Percentiles rank a stretch among this genome's conserved stretches.
Evolutionary conservation across 768 basidiomycete genomes (phyloP).

Genomic region (Podaxis sp.): DNA sequence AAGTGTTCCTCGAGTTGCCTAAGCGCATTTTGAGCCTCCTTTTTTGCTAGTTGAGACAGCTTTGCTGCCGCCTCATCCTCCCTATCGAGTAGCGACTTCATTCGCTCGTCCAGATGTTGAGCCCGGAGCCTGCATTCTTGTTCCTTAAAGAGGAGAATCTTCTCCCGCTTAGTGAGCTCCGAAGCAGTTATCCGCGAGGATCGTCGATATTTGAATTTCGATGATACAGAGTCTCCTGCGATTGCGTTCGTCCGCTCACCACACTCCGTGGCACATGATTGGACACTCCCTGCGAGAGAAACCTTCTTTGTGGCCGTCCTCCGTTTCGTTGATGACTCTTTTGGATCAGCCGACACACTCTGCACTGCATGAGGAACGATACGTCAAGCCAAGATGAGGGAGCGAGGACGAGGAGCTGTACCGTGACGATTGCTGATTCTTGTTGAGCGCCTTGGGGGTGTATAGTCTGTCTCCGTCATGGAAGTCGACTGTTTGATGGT

Average conservation of each 20-base stretch:
- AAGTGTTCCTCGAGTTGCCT: slow-evolving; percentile 61
- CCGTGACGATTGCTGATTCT: slow-evolving; percentile 14
- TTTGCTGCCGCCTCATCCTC: slow-evolving; percentile 42
- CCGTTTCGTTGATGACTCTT: neutral
- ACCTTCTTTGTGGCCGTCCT: slow-evolving; percentile 3
- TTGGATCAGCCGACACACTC: neutral
- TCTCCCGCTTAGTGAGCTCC: slow-evolving; percentile 39
- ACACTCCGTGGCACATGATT: slow-evolving; percentile 8
- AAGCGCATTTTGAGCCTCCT: slow-evolving; percentile 42
- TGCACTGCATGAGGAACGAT: slow-evolving; percentile 6
- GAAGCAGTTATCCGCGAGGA: slow-evolving; percentile 39
- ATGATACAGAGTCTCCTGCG: neutral
- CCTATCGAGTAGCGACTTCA: slow-evolving; percentile 34
- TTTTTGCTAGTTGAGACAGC: slow-evolving; percentile 41
- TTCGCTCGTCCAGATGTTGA: slow-evolving; percentile 41
- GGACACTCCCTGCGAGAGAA: neutral
- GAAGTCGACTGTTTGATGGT: slow-evolving; percentile 5
- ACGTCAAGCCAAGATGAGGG: slow-evolving; percentile 1
- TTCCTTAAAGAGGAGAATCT: slow-evolving; percentile 36
- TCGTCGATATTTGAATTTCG: slow-evolving; percentile 23
- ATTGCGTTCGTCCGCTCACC: neutral
- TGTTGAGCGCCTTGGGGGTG: slow-evolving; percentile 7
- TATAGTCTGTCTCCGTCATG: neutral
- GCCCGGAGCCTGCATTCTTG: slow-evolving; percentile 36
- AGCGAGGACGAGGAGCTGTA: neutral